A percentile compares a stretch with the other conserved stretches of the same genome.
These are phyloP conservation scores for Dentipellis sp. DNA, from an alignment of 768 basidiomycete species.

Conservation along the genomic window DNA sequence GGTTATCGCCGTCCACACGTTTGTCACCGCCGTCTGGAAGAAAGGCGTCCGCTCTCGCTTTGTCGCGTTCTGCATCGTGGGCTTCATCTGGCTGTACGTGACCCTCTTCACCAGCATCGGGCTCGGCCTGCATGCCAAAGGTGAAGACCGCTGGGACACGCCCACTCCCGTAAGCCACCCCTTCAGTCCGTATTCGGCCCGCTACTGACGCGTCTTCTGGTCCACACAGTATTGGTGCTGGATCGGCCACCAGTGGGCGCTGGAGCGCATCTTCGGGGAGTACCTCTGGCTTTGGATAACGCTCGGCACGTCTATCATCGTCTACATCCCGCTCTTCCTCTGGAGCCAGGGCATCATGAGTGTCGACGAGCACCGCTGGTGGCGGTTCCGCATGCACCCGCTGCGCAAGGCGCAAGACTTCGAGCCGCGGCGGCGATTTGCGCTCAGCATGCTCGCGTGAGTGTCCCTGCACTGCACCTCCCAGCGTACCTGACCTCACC, in stretches of 20 bases:
- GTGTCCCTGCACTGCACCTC: background rate
- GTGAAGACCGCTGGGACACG: constrained; percentile 17
- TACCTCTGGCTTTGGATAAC: constrained; percentile 39
- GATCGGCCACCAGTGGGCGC: constrained; percentile 24
- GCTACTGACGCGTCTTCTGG: background rate
- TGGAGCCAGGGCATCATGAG: constrained; percentile 27
- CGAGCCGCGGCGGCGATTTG: constrained; percentile 2
- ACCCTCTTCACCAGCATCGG: constrained; percentile 29
- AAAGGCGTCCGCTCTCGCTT: constrained; percentile 20
- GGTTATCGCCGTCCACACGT: constrained; percentile 30
- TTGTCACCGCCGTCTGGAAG: constrained; percentile 27
- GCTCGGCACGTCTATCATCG: constrained; percentile 23
- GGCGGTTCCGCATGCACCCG: constrained; percentile 20
- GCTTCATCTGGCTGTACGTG: constrained; percentile 4
- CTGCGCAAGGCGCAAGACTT: constrained; percentile 1
- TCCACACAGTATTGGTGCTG: constrained; percentile 31
- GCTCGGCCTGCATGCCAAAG: constrained; percentile 6
- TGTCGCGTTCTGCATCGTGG: constrained; percentile 14
- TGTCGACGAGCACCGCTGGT: constrained; percentile 24
- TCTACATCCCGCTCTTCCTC: constrained; percentile 29
- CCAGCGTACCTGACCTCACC: background rate
- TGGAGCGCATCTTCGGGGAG: constrained; percentile 29
- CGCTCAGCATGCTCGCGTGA: constrained; percentile 21
- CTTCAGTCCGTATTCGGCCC: background rate
- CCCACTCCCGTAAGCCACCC: constrained; percentile 25